phyloP scores from a whole-genome alignment of 75 land plant species.

The Isoetes taiwanensis region DNA sequence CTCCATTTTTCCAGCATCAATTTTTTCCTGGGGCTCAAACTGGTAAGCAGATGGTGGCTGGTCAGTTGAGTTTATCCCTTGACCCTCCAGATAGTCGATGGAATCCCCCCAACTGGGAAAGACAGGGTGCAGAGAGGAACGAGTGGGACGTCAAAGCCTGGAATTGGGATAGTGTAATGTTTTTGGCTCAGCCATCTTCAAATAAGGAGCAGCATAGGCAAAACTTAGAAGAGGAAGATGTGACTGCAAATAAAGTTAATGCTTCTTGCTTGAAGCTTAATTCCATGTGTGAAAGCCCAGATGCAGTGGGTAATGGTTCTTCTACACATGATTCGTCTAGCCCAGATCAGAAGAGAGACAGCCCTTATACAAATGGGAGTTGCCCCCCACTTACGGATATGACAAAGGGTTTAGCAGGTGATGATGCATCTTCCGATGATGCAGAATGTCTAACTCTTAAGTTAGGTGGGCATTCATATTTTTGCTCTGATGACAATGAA shows the following conservation, averaged over 20 bases:
- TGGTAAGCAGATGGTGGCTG: not conserved
- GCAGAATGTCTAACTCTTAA: constrained; percentile 15
- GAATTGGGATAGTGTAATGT: constrained; percentile 17
- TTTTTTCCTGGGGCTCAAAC: constrained; percentile 3
- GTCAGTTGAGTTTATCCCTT: no score
- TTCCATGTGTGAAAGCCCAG: not conserved
- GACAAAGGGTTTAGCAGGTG: not conserved
- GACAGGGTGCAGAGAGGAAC: not conserved
- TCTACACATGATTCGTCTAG: not conserved
- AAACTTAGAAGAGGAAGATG: not conserved
- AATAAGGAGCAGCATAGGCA: no score
- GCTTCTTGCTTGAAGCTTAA: not conserved
- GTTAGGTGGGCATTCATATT: constrained; percentile 6
- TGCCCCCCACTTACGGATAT: constrained; percentile 2
- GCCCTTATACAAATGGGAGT: not conserved
- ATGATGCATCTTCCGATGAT: constrained; percentile 17
- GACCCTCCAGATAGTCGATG: not conserved
- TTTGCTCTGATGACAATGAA: constrained; percentile 8
- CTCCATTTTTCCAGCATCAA: not conserved
- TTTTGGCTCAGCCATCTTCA: constrained; percentile 12
- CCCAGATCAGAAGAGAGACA: not conserved
- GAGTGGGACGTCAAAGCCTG: constrained; percentile 13
- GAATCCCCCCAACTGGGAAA: not conserved
- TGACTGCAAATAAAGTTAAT: not conserved
- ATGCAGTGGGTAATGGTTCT: not conserved